These are phyloP conservation scores for Cryptosporidium viatorum DNA, from an alignment of 169 alveolate species.

Conservation along the genomic window DNA sequence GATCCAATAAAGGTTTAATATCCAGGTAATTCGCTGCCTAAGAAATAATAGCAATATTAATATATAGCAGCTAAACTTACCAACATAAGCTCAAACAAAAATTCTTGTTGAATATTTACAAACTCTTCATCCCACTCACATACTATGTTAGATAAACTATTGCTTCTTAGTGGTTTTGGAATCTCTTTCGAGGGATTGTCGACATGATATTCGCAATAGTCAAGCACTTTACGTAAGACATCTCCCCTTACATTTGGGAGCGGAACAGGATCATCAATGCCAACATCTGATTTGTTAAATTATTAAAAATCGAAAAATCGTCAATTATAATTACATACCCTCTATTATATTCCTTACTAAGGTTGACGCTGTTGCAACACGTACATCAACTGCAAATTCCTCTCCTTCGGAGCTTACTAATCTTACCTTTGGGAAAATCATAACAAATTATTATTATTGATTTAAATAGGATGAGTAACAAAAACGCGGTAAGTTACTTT, in stretches of 20 bases:
- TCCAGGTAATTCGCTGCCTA: conserved; percentile 95
- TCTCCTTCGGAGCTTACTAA: conserved; percentile 91
- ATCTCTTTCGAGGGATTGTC: conserved; percentile 93
- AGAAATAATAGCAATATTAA: conserved; percentile 8
- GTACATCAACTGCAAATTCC: conserved; percentile 88
- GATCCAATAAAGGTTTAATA: conserved; percentile 91
- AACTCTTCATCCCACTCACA: conserved; percentile 93
- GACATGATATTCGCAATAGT: conserved; percentile 91
- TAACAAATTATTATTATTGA: neutral
- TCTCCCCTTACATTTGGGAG: conserved; percentile 91
- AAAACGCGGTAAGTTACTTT: neutral
- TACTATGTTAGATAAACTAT: conserved; percentile 87
- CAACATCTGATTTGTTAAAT: conserved; percentile 82
- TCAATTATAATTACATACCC: conserved; percentile 79
- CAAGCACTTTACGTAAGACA: conserved; percentile 90
- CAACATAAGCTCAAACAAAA: conserved; percentile 90
- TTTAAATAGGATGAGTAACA: neutral
- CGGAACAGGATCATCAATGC: conserved; percentile 92
- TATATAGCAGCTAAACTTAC: conserved; percentile 67
- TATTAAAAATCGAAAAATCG: neutral
- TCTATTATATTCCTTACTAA: conserved; percentile 90
- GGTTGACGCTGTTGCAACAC: conserved; percentile 88
- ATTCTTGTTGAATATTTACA: conserved; percentile 92
- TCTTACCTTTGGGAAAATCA: conserved; percentile 82
- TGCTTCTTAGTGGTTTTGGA: conserved; percentile 93